Evolutionary conservation across 176 grass and related monocot genomes (phyloP).

Genomic region (Oryza longistaminata): DNA sequence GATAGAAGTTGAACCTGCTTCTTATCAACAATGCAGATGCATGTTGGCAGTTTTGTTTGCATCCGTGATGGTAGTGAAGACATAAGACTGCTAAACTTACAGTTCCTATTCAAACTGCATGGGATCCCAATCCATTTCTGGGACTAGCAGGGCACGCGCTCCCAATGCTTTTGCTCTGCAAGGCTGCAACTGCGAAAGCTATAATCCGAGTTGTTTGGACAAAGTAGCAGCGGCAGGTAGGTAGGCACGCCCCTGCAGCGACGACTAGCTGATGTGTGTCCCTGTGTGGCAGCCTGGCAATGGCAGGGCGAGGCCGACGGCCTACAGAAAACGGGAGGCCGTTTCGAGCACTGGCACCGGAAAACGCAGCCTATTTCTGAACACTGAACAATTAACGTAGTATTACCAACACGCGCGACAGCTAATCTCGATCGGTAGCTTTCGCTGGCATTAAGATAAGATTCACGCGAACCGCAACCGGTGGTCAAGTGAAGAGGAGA

Average conservation of each 20-base stretch:
- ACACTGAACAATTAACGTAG: neutral
- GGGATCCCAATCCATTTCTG: neutral
- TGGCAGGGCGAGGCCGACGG: neutral
- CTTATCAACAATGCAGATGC: neutral
- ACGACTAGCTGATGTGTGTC: neutral
- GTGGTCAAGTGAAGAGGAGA: neutral
- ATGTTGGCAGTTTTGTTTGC: neutral
- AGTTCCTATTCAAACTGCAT: too few species aligned
- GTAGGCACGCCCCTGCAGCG: neutral
- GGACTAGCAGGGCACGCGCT: neutral
- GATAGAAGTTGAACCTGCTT: neutral
- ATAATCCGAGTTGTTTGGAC: slow-evolving; percentile 32
- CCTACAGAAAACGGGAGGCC: neutral
- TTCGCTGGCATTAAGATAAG: slow-evolving; percentile 12
- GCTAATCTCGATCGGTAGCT: neutral
- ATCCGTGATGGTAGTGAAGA: neutral
- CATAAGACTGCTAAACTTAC: too few species aligned
- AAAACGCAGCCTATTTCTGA: neutral
- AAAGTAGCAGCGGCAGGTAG: neutral
- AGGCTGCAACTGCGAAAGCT: neutral
- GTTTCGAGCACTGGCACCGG: too few species aligned
- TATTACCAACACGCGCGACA: neutral
- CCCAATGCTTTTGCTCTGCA: neutral
- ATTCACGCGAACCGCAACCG: neutral
- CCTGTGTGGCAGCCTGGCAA: neutral